Evolutionary conservation across 139 green algal species (phyloP).

Genomic region (Chlamydomonas asymmetrica): DNA sequence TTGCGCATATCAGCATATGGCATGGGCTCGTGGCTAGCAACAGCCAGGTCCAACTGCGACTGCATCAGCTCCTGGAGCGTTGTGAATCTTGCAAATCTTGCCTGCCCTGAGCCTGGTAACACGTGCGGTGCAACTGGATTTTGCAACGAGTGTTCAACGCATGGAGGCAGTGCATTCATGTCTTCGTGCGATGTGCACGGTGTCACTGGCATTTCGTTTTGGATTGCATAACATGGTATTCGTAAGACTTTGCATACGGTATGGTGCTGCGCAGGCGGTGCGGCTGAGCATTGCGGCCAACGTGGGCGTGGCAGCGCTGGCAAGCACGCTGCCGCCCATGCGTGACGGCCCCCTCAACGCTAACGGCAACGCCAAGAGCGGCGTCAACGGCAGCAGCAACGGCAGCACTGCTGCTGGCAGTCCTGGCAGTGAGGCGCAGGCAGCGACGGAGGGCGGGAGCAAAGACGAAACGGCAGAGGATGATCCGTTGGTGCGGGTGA

Average conservation of each 20-base stretch:
- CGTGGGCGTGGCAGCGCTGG: slow-evolving; percentile 14
- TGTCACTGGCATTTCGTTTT: neutral
- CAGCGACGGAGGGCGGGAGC: neutral
- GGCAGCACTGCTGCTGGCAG: neutral
- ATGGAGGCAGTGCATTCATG: no score
- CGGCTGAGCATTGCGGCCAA: slow-evolving; percentile 24
- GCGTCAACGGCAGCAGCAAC: neutral
- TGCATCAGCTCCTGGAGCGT: no score
- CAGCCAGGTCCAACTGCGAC: no score
- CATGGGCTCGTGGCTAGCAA: no score
- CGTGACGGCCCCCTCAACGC: no score
- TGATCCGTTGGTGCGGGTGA: no score
- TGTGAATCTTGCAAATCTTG: neutral
- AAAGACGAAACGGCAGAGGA: neutral
- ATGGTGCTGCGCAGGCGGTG: slow-evolving; percentile 32
- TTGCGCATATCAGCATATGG: no score
- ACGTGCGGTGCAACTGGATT: no score
- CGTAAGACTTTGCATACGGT: no score
- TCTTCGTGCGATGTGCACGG: neutral
- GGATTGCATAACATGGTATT: slow-evolving; percentile 6
- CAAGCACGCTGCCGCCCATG: neutral
- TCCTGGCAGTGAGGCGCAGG: neutral
- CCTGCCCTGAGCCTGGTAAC: neutral
- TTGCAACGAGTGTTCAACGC: no score
- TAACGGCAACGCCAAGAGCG: no score